Base-by-base conservation (phyloP, 768 basidiomycete genomes). In the Naganishia vishniacii region DNA sequence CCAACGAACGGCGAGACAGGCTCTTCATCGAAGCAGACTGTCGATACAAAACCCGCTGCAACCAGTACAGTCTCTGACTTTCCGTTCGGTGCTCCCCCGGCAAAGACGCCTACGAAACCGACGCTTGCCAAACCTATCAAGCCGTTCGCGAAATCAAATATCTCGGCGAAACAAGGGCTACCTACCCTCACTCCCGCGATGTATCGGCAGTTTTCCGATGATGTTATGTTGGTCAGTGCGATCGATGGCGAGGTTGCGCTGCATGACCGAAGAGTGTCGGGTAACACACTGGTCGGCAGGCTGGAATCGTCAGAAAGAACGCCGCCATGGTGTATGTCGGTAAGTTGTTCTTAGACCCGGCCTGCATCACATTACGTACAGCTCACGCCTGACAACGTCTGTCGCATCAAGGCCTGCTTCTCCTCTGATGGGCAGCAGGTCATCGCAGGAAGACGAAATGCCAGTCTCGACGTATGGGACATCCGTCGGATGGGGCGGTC, bases 271-370 rank as follows among this genome's bases (percentile, higher is more conserved):
- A 80, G 94, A 67, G 84, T 83, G 34, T 80, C 23, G 4, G 42
- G 85, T 60, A 81, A 7, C 78, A 82, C 41, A 49, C 59, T 28
- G 85, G 86, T 91, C 0, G 91, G 91, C 31, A 80, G 91, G 68
- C 79, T 97, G 60, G 88, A 87, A 84, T 85, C 90, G 81, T 87
- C 86, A 71, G 92, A 93, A 68, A 91, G 89, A 78, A 90, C 89
- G 23, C 91, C 91, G 31, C 91, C 90, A 12, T 97, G 92, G 91
- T 95, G 91, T 77, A 83, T 94, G 71, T 92, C 92, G 67, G 94
- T 97, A 77, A 72, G 85, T 76, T 59, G 44, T 32, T 12, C 61
- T 53, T 64, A n/a, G n/a, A n/a, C 37, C 58, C 66, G 48, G 15
- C 26, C 37, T 20, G n/a, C 31, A 34, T 32, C 42, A 26, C 32